Base-by-base conservation (phyloP, 768 basidiomycete species). In the Boletus sp. region DNA sequence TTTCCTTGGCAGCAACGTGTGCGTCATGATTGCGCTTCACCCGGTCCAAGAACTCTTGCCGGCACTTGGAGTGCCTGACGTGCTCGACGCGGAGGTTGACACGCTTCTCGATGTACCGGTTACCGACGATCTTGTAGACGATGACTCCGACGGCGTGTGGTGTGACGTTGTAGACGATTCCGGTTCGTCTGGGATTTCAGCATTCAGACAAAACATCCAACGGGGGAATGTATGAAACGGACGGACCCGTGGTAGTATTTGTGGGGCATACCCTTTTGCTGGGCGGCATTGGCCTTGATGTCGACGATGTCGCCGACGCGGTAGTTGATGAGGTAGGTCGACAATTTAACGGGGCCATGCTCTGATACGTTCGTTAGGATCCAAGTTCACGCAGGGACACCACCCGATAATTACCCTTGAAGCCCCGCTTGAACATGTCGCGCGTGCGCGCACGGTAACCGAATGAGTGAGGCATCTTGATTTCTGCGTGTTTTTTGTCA, bases 261-360 rank as follows among this genome's bases (percentile, higher is more conserved):
- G 83, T 98, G 96, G 74, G 95, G 95, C 93, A 98, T 97, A 75
- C 97, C 97, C 88, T 95, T 96, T 85, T 99, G 97, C 77, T 97
- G 91, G 41, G 97, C 92, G 56, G 95, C 84, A 71, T 99, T 98
- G 64, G 96, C 96, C 81, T 97, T 98, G 84, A 99, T 98, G 79
- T 99, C 97, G 66, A 99, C 97, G 65, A 98, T 97, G 72, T 99
- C 97, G 59, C 97, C 97, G 63, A 98, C 85, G 63, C 84, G 84
- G 85, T 89, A 99, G 79, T 85, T 85, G 75, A 88, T 83, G 69
- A 98, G 79, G 85, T 85, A 98, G 21, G 94, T 98, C 60, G 96
- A 94, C 70, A 98, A 57, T 73, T 90, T 90, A 58, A 94, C 81
- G 63, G 83, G 82, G 70, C 97, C 97, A 72, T 93, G 88, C 69